Base-by-base conservation (phyloP, 768 basidiomycete species). In the Lepiota brunneoincarnata region DNA sequence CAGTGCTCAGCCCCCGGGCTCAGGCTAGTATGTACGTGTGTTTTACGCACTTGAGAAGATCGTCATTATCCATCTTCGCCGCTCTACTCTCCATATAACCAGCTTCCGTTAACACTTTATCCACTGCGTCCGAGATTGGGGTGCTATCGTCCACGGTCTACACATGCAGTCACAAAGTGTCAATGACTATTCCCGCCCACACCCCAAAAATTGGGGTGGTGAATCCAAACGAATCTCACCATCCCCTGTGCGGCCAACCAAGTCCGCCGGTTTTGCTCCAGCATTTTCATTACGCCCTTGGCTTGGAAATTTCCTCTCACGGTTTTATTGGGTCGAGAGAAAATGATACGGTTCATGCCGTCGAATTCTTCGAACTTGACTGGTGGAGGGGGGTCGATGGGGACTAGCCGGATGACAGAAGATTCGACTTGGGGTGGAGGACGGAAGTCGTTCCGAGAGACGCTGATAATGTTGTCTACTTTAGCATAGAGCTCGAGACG, bases 321-420 rank as follows among this genome's bases (percentile, higher is more conserved):
- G 6, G 84, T 92, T 73, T 97, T 98, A 67, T 98, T 98, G 60
- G 89, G 80, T 56, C 96, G 75, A 26, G 84, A 85, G 67, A 98
- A 98, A 36, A 97, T 72, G 51, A 98, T 93, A 40, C 97, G 80
- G 43, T 84, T 91, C 58, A 99, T 76, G 1, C 97, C 97, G 66
- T 99, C 97, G 65, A 98, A 98, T 70, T 99, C 97, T 63, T 95
- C 95, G 59, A 98, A 99, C 66, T 86, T 85, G 57, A 99, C 82
- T 0, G 94, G 93, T 1, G 97, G 97, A 0, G 97, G 97, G 3
- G 97, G 97, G 65, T 98, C 93, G 44, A 89, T 77, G 2, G 96
- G 97, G 4, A 86, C 90, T 55, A 99, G 77, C 49, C 97, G 84
- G 35, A 99, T 85, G 58, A 99, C 97, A 18, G 84, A 87, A 23